Evolutionary conservation across 768 basidiomycete genomes (phyloP).

Genomic region (Suillus subaureus): DNA sequence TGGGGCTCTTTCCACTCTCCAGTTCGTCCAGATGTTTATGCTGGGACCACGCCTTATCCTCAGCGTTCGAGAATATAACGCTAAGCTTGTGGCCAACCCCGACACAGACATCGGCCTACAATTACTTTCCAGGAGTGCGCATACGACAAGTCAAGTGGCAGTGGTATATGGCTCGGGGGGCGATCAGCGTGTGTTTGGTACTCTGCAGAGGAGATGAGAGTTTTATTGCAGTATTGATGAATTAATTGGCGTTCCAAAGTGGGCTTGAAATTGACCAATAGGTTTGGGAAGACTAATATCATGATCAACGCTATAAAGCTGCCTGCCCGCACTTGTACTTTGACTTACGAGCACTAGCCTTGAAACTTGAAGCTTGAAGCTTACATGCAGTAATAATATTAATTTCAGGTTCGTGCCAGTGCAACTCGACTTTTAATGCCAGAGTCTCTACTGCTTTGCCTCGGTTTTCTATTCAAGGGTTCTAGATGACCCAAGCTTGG

Average conservation of each 20-base stretch:
- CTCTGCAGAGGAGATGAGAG: not conserved
- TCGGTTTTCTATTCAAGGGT: no score
- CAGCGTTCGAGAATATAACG: not conserved
- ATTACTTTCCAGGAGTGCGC: not conserved
- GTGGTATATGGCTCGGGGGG: not conserved
- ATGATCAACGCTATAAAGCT: not conserved
- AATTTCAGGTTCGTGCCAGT: no score
- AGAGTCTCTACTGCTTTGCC: no score
- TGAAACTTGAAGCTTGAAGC: no score
- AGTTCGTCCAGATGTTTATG: not conserved
- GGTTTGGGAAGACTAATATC: not conserved
- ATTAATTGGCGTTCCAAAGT: not conserved
- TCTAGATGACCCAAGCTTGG: no score
- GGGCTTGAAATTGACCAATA: not conserved
- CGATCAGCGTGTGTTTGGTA: not conserved
- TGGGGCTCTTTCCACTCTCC: not conserved
- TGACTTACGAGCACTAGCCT: no score
- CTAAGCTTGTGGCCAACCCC: not conserved
- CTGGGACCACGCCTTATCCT: slow-evolving; percentile 1
- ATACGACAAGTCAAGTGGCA: not conserved
- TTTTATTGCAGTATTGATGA: not conserved
- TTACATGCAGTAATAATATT: no score
- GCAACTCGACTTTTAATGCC: no score
- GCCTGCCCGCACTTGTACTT: no score
- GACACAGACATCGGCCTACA: not conserved